Evolutionary conservation across 441 rosid genomes (phyloP).

Genomic region (Lepidium campestre): DNA sequence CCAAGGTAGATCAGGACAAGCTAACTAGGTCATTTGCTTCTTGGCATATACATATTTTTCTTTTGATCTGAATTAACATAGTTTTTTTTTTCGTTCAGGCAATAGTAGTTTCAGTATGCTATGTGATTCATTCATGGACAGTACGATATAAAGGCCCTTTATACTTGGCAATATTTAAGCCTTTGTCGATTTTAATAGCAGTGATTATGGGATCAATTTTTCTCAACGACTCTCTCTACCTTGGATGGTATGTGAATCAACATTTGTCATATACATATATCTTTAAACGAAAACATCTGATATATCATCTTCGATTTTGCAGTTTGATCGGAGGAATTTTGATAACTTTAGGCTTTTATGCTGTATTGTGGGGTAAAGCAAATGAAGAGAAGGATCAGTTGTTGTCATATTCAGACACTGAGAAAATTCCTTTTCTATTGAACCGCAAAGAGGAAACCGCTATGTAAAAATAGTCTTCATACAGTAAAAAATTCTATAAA

Average conservation of each 20-base stretch:
- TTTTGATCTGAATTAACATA: not conserved
- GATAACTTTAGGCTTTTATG: conserved; percentile 18
- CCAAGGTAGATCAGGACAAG: too few species aligned
- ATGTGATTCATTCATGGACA: too few species aligned
- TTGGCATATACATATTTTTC: too few species aligned
- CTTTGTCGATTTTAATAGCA: too few species aligned
- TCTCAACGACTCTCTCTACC: conserved; percentile 41
- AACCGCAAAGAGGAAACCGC: not conserved
- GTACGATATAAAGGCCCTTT: too few species aligned
- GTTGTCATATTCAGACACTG: not conserved
- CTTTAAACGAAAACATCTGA: not conserved
- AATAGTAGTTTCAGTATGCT: not conserved
- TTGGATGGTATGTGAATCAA: conserved; percentile 39
- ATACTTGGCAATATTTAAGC: too few species aligned
- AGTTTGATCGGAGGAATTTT: conserved; percentile 25
- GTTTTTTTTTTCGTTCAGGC: conserved; percentile 9
- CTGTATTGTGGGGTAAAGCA: conserved; percentile 19
- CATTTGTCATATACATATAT: not conserved
- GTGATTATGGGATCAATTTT: conserved; percentile 4
- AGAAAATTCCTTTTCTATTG: not conserved
- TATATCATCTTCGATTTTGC: not conserved
- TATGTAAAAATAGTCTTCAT: too few species aligned
- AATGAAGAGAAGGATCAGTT: conserved; percentile 6
- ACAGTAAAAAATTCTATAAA: too few species aligned
- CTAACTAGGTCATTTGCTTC: too few species aligned